phyloP scores from a whole-genome alignment of 2,329 filamentous ascomycete genomes.

The Calonectria pteridis region DNA sequence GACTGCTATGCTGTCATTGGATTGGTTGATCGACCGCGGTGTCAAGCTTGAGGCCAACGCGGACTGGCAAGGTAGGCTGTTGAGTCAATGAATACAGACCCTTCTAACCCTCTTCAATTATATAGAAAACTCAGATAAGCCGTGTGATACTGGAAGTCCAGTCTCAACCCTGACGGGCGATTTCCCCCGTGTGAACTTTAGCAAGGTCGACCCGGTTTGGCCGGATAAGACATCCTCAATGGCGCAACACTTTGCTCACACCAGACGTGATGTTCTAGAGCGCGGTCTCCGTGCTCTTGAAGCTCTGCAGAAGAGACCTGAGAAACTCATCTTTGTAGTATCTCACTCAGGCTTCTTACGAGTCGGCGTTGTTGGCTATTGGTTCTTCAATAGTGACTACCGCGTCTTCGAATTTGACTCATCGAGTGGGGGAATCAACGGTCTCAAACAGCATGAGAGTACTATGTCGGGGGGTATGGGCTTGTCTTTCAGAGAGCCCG shows the following conservation, averaged over 20 bases:
- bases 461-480: conserved; percentile 53
- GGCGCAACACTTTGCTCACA: conserved; percentile 65
- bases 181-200: conserved; percentile 71
- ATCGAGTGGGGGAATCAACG: conserved; percentile 44
- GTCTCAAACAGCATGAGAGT: conserved; percentile 60
- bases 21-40: conserved; percentile 68
- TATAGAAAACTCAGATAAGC: conserved; percentile 66
- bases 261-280: conserved; percentile 62
- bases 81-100: neutral
- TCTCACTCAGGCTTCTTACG: conserved; percentile 74
- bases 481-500: conserved; percentile 49
- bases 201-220: conserved; percentile 67
- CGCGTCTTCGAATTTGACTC: conserved; percentile 69
- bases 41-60: conserved; percentile 69
- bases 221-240: conserved; percentile 70
- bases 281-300: conserved; percentile 66
- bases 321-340: conserved; percentile 74
- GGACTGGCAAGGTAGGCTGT: conserved; percentile 71
- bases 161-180: conserved; percentile 56
- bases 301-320: conserved; percentile 64
- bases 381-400: conserved; percentile 74
- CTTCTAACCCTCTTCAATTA: neutral
- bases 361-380: conserved; percentile 66
- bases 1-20: conserved; percentile 69
- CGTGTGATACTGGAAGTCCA: conserved; percentile 72